Base-by-base conservation (phyloP, 352 stramenopile genomes). In the Phytophthora idaei region DNA sequence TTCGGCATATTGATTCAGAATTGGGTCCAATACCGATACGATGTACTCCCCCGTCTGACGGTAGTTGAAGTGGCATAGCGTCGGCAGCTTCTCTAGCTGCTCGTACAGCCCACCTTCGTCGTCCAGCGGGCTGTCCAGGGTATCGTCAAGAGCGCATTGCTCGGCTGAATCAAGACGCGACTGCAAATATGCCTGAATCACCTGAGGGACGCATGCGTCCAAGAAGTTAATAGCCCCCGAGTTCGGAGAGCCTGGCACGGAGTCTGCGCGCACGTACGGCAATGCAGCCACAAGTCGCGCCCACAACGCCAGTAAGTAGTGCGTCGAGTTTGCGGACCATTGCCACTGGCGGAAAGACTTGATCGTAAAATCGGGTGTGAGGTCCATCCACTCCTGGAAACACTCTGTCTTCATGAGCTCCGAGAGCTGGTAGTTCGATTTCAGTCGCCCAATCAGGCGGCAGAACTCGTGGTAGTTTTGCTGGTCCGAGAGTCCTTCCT, bases 381-480 rank as follows among this genome's bases (percentile, higher is more conserved):
- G 85, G 34, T 98, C 92, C 59, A 99, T 93, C 96, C 96, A 99
- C 68, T 99, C 96, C 71, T 97, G 76, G 69, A 99, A 99, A 39
- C 89, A 92, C 7, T 98, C 94, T 11, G 96, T 90, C 67, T 98
- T 98, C 61, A 99, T 97, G 36, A 99, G 83, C 76, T 99, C 97
- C 31, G 89, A 97, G 14, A 99, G 85, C 79, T 99, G 97, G 78
- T 99, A 99, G 76, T 99, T 99, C 5, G 93, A 96, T 81, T 99
- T 99, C 42, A 99, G 73, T 1, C 97, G 81, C 1, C 97, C 95
- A n/a, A 99, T 84, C 10, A 99, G 73, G 36, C 97, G 90, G 82
- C 97, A 99, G 73, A 99, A 99, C 71, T 99, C 91, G 83, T 99
- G 97, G 74, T 99, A 99, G 71, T 99, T 99, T 61, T 99, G 93